A percentile compares a stretch with the other conserved stretches of the same genome.
phyloP scores from a whole-genome alignment of 805 yeast genomes.

The Candida cerambycidarum region DNA sequence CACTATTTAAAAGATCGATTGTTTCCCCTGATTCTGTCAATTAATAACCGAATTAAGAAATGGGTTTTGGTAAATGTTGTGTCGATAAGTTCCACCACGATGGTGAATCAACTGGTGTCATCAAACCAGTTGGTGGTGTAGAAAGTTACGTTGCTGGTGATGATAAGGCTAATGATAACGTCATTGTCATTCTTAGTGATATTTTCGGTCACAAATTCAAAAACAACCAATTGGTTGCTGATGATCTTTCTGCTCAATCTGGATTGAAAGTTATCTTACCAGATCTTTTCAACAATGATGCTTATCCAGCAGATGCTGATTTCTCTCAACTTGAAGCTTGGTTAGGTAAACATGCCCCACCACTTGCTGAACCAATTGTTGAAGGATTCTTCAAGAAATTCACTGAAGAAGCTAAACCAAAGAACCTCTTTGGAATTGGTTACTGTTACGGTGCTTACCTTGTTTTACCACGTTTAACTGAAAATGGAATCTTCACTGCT shows the following conservation, averaged over 20 bases:
- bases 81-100: slow-evolving; percentile 26
- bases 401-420: slow-evolving; percentile 2
- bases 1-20: neutral
- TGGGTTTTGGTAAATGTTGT: slow-evolving; percentile 17
- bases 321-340: slow-evolving; percentile 5
- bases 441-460: slow-evolving; percentile 26
- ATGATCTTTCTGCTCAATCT: slow-evolving; percentile 18
- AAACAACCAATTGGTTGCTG: slow-evolving; percentile 31
- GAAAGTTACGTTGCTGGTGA: slow-evolving; percentile 28
- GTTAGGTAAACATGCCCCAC: slow-evolving; percentile 14
- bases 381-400: slow-evolving; percentile 8
- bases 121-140: slow-evolving; percentile 23
- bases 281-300: slow-evolving; percentile 30
- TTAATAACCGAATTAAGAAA: neutral
- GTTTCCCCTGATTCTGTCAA: neutral
- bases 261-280: slow-evolving; percentile 28
- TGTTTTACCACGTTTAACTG: slow-evolving; percentile 29
- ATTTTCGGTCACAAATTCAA: slow-evolving; percentile 28
- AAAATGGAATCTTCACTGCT: slow-evolving; percentile 45
- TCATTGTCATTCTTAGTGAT: slow-evolving; percentile 29
- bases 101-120: slow-evolving; percentile 26
- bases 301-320: slow-evolving; percentile 10
- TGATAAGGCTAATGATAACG: slow-evolving; percentile 18
- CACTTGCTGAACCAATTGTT: slow-evolving; percentile 14
- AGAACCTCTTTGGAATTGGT: slow-evolving; percentile 17